phyloP scores from a whole-genome alignment of 106 monocot species.

The Acorus gramineus region DNA sequence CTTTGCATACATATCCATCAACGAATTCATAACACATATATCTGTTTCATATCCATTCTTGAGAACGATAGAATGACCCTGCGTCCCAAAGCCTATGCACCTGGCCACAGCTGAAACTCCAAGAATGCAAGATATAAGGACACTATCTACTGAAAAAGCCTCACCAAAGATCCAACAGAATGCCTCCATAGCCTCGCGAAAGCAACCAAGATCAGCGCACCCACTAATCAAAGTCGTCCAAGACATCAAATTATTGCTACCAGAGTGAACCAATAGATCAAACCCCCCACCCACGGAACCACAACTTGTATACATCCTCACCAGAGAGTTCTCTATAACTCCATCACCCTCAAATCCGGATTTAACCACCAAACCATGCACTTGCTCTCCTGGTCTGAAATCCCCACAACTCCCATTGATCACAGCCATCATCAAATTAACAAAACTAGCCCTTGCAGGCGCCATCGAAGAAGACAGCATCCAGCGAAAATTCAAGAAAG shows the following conservation, averaged over 20 bases:
- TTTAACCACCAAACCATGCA: slow-evolving; percentile 18
- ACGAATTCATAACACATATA: slow-evolving; percentile 3
- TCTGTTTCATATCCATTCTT: slow-evolving; percentile 7
- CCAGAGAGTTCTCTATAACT: slow-evolving; percentile 17
- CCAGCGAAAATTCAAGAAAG: slow-evolving; percentile 6
- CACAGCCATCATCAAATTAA: slow-evolving; percentile 12
- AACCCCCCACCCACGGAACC: neutral
- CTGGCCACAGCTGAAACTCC: neutral
- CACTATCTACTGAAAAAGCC: neutral
- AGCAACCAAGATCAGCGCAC: slow-evolving; percentile 3
- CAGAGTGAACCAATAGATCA: slow-evolving; percentile 7
- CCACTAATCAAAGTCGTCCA: slow-evolving; percentile 21
- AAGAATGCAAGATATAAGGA: slow-evolving; percentile 12
- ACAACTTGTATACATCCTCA: slow-evolving; percentile 16
- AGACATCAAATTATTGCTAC: slow-evolving; percentile 11
- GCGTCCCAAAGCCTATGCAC: slow-evolving; percentile 3
- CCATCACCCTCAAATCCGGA: slow-evolving; percentile 19
- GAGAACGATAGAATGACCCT: slow-evolving; percentile 9
- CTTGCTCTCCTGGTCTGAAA: slow-evolving; percentile 14
- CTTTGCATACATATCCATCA: slow-evolving; percentile 27
- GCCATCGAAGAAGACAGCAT: neutral
- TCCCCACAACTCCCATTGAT: neutral
- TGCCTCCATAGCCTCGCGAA: slow-evolving; percentile 2
- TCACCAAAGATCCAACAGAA: slow-evolving; percentile 4
- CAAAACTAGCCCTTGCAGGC: slow-evolving; percentile 20